Base-by-base conservation (phyloP, 805 yeast species). In the Lachancea lanzarotensis region DNA sequence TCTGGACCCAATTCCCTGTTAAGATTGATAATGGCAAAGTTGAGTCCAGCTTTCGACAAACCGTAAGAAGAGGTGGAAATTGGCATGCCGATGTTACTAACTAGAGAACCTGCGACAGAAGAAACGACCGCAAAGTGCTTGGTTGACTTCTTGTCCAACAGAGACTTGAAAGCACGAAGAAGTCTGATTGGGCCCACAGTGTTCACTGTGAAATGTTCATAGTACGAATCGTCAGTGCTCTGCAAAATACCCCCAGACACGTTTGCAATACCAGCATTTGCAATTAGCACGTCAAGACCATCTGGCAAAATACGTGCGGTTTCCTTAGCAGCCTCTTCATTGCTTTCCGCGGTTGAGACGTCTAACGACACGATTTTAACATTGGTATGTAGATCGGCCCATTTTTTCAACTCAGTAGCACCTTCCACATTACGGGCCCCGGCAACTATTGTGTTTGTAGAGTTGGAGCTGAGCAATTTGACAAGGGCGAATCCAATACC, bases 11-110 rank as follows among this genome's bases (percentile, higher is more conserved):
- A 40, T 42, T 68, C 70, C 29, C 20, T 13, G 33, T 62, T 49
- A 30, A 69, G 31, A 17, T 58, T 56, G 34, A 49, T 56, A 12
- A 53, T 53, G 13, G 61, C 47, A 51, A 54, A 63, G 56, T 69
- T 67, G 47, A 68, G 47, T 1, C 68, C 73, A 10, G 71, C 67
- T 51, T 70, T 69, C 7, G 70, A 62, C 35, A 52, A 54, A 2
- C 71, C 71, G 45, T 69, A 69, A 16, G 66, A 63, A 15, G 59
- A 48, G 16, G 45, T 35, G 7, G 52, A 17, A 13, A 53, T 37
- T 4, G 52, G 17, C 13, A 53, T 16, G 8, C 55, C 54, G 5
- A 48, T 16, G 35, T 41, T 54, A 1, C 25, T 50, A 2, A 48
- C 49, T 16, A 58, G 47, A 17, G 62, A 53, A 6, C 60, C 70